Base-by-base conservation (phyloP, 345 rosid genomes). In the Citrus unshiu region DNA sequence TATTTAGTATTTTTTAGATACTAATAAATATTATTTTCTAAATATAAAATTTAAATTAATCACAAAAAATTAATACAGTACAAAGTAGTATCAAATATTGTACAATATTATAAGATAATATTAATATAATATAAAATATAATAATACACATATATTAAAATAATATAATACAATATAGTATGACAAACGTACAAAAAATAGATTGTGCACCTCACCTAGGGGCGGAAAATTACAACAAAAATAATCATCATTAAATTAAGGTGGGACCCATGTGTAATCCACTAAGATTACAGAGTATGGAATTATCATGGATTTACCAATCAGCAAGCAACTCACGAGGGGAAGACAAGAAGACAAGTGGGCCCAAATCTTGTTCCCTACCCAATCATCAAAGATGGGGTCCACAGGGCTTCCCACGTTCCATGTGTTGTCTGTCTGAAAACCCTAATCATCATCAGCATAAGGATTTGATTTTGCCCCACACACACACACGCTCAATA, bases 311-410 rank as follows among this genome's bases (percentile, higher is more conserved):
- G 54, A 69, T 10, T 59, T 49, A 2, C 83, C 88, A 67, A 77
- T 72, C 56, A 76, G 70, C 24, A 69, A 29, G 49, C 81, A 73
- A 65, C 14, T 73, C 79, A 80, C 71, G 82, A 73, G 76, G 63
- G 68, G 39, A 62, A 13, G 92, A 83, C 91, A 88, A 76, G 76
- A 65, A 74, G 90, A 89, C 94, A 88, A 61, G 81, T 30, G 58
- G 74, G 84, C 81, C 93, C 85, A 76, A 77, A 24, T 10, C 19
- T 59, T 83, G 95, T 89, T 85, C 84, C 88, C 90, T 77, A 79
- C 88, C 89, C 77, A 82, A 85, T 89, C 89, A 88, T 87, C 89
- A 84, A 71, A 29, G 7, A 18, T 63, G 82, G 88, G 89, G 32
- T 67, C 89, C 90, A 80, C 77, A 2, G 3, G 74, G 74, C 61